Percentiles rank a stretch among this genome's conserved stretches.
These are phyloP conservation scores for Alternaria dauci DNA, from an alignment of 2,329 filamentous ascomycete species.

Conservation along the genomic window DNA sequence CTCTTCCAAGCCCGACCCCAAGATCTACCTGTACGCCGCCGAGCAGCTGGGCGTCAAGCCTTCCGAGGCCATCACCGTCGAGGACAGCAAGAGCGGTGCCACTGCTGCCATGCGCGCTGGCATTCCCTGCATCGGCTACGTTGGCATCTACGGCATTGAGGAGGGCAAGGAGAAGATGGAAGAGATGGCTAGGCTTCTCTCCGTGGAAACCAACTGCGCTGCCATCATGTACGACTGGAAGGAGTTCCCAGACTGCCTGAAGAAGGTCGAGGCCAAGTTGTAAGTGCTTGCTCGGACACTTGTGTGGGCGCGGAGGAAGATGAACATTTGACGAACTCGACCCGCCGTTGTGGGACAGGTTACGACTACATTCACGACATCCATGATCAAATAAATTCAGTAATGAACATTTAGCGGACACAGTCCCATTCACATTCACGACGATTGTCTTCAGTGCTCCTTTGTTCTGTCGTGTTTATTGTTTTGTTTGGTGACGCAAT, in stretches of 20 bases:
- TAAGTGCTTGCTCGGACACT: slow-evolving; percentile 25
- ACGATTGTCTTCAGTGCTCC: not conserved
- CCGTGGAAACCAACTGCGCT: slow-evolving; percentile 57
- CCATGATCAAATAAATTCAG: slow-evolving; percentile 19
- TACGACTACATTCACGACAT: slow-evolving; percentile 32
- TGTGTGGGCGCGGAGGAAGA: not conserved
- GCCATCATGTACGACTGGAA: slow-evolving; percentile 63
- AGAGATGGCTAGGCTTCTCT: slow-evolving; percentile 60
- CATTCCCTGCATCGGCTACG: slow-evolving; percentile 84
- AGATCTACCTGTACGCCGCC: slow-evolving; percentile 83
- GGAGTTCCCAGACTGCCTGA: slow-evolving; percentile 59
- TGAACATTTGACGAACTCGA: slow-evolving; percentile 25
- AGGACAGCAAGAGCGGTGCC: slow-evolving; percentile 88
- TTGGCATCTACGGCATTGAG: slow-evolving; percentile 67
- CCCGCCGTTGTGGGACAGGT: slow-evolving; percentile 21
- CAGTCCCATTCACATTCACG: not conserved
- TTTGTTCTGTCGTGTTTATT: slow-evolving; percentile 7
- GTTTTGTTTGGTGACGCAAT: slow-evolving; percentile 17
- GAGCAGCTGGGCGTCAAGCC: slow-evolving; percentile 75
- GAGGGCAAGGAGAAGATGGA: slow-evolving; percentile 54
- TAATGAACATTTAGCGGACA: slow-evolving; percentile 16
- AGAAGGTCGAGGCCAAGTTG: slow-evolving; percentile 57
- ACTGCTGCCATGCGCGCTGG: slow-evolving; percentile 78
- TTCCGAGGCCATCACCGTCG: slow-evolving; percentile 78
- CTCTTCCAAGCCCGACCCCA: slow-evolving; percentile 90